Evolutionary conservation across 202 grass and related monocot genomes (phyloP).

Genomic region (Carex arenaria): DNA sequence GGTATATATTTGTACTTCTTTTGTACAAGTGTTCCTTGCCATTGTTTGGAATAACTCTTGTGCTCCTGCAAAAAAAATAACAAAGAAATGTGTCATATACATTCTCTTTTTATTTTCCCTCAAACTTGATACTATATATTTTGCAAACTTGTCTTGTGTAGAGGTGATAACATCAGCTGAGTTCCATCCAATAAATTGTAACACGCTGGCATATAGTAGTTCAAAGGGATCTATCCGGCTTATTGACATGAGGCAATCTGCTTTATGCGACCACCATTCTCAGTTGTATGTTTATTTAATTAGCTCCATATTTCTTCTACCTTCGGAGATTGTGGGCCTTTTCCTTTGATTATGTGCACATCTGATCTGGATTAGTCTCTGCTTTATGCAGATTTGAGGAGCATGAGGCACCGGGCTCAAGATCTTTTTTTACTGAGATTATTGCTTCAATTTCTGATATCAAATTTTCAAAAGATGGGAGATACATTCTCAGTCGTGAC

Average conservation of each 20-base stretch:
- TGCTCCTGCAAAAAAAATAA: background rate
- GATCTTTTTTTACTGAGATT: constrained; percentile 98
- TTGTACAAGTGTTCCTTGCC: background rate
- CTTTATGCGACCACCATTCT: constrained; percentile 83
- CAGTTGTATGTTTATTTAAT: constrained; percentile 59
- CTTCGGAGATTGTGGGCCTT: constrained; percentile 1
- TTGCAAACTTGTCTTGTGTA: constrained; percentile 23
- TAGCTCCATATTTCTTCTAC: constrained; percentile 3
- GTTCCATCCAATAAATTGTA: constrained; percentile 83
- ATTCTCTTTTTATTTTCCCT: no score
- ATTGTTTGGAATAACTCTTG: constrained; percentile 13
- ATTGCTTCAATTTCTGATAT: constrained; percentile 98
- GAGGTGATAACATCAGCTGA: constrained; percentile 96
- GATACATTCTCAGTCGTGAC: constrained; percentile 85
- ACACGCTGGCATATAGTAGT: constrained; percentile 90
- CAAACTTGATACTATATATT: background rate
- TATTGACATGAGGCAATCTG: constrained; percentile 90
- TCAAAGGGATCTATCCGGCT: constrained; percentile 93
- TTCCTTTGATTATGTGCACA: background rate
- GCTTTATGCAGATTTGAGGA: constrained; percentile 70
- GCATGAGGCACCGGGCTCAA: constrained; percentile 66
- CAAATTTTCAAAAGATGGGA: constrained; percentile 81
- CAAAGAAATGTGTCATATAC: background rate
- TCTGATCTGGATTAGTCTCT: background rate
- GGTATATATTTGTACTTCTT: constrained; percentile 44